Evolutionary conservation across 1,284 basidiomycete genomes (phyloP), one percentile per base, ranked within the genome.

Genomic region (Psilocybe mexicana): DNA sequence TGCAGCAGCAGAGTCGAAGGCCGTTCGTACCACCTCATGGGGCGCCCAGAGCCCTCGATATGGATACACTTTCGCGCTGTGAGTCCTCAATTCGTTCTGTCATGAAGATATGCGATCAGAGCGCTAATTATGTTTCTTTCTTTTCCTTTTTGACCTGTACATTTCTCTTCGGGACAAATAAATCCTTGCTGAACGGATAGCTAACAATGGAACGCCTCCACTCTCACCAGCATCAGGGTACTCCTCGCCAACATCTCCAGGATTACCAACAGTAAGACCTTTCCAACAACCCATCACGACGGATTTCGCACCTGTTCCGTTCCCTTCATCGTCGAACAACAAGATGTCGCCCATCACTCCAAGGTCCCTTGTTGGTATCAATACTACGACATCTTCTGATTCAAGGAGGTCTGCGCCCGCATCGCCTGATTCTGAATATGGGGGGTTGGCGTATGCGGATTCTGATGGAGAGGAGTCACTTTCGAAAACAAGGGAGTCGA

Each of bases 391-490:
- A 14, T 12, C 38, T 12, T 4, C 14, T n/a, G 38, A n/a, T 40
- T 14, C 10, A 4, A 6, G n/a, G 4, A 40, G 6, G 6, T 40
- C 38, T n/a, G 38, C 10, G 4, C 38, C 38, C 4, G 38, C n/a
- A 11, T 40, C 38, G 38, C 79, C 79, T 3, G 78, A 72, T n/a
- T 79, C 77, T 1, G 74, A 77, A 43, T 76, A 76, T 47, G 76
- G 79, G 47, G 79, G 80, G 6, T 69, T 85, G 28, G 82, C 83
- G 1, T 85, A 85, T 65, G 79, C 79, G 0, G 74, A 80, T 51
- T 76, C 75, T 2, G 77, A 79, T 54, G 69, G 76, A 42, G 81
- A 82, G 52, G 72, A 81, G 12, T 12, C 38, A 3, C 38, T 67
- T 8, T 24, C 35, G 57, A 57, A 67, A 51, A 69, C 66, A 53